Conservation (phyloP, 768 basidiomycete genomes). For the Tremella yokohamensis region DNA sequence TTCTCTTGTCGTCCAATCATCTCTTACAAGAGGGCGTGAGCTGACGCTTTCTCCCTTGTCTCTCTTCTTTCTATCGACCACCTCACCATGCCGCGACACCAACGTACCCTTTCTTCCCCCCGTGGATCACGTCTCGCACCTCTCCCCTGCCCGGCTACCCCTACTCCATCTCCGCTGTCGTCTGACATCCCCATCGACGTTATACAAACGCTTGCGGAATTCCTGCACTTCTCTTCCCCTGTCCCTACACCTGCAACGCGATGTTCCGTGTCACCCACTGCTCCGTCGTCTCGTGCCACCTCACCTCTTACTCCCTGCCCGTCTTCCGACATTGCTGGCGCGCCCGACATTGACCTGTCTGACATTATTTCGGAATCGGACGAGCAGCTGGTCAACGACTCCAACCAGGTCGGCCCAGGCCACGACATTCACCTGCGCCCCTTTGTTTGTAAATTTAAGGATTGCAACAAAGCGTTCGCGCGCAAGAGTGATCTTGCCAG, state of each 20-base stretch:
- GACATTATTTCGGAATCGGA: neutral
- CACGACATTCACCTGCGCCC: constrained; percentile 36
- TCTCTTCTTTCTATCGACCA: neutral
- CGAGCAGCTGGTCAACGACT: constrained; percentile 41
- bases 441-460: constrained; percentile 31
- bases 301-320: neutral
- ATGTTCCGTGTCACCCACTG: neutral
- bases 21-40: neutral
- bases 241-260: neutral
- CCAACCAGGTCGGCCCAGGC: constrained; percentile 34
- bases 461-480: constrained; percentile 52
- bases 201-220: neutral
- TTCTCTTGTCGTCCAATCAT: neutral
- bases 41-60: neutral
- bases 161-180: neutral
- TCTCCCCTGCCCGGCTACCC: neutral
- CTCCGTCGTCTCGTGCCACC: neutral
- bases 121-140: neutral
- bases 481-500: constrained; percentile 52
- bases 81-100: neutral
- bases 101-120: neutral
- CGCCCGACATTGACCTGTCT: neutral
- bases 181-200: neutral
- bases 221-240: neutral
- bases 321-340: neutral